These are phyloP conservation scores for Avena atlantica DNA, from an alignment of 176 grass and related monocot species.

Conservation along the genomic window DNA sequence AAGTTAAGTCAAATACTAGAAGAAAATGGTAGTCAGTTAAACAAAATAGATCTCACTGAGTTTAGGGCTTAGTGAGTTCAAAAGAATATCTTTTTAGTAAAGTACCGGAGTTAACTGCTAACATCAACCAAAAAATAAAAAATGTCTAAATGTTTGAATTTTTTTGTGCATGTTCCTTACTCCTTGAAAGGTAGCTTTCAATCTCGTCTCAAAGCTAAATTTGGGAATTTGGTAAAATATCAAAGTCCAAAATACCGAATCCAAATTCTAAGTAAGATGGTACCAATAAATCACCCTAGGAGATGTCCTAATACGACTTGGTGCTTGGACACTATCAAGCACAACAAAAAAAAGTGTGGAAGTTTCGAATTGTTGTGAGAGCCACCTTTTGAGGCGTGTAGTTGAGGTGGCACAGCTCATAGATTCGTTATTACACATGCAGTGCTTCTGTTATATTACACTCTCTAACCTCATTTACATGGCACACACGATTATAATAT, in stretches of 20 bases:
- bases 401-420: too few relatives aligned
- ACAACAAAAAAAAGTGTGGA: background rate
- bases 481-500: too few relatives aligned
- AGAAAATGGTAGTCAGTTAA: background rate
- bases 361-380: background rate
- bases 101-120: background rate
- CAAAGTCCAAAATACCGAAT: background rate
- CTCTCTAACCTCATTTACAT: too few relatives aligned
- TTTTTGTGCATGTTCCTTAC: too few relatives aligned
- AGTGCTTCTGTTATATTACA: too few relatives aligned
- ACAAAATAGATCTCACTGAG: background rate
- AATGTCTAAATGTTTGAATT: background rate
- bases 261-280: background rate
- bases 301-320: background rate
- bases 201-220: too few relatives aligned
- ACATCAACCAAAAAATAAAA: background rate
- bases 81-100: background rate
- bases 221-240: background rate
- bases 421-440: too few relatives aligned
- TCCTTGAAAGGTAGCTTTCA: too few relatives aligned
- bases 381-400: too few relatives aligned
- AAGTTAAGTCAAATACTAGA: background rate
- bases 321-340: background rate
- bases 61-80: background rate
- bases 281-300: background rate